These are phyloP conservation scores for Santalum album DNA, from an alignment of 164 flowering plant species.

Conservation along the genomic window DNA sequence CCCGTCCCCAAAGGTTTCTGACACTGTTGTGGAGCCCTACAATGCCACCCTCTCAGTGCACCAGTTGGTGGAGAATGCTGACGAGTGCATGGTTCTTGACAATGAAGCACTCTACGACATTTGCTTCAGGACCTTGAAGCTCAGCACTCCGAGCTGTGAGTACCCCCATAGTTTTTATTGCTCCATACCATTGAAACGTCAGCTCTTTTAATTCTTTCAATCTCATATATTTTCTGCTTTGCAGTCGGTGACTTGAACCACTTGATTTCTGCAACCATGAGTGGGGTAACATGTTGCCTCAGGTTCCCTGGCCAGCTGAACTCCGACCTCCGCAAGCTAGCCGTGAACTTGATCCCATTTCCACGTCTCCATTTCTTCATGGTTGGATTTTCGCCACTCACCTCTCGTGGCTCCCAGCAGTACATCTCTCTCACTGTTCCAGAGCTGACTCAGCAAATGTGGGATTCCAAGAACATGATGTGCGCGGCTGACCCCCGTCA, in stretches of 20 bases:
- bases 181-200: not conserved
- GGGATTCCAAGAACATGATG: constrained; percentile 88
- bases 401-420: constrained; percentile 81
- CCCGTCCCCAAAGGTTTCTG: constrained; percentile 84
- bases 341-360: constrained; percentile 79
- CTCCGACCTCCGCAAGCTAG: constrained; percentile 72
- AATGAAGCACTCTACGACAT: constrained; percentile 81
- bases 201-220: not conserved
- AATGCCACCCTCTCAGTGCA: constrained; percentile 87
- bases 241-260: constrained; percentile 87
- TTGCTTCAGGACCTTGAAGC: constrained; percentile 75
- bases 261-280: constrained; percentile 82
- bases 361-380: constrained; percentile 90
- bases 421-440: constrained; percentile 81
- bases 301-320: constrained; percentile 84
- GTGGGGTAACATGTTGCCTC: constrained; percentile 81
- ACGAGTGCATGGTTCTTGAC: constrained; percentile 85
- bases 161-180: too few relatives aligned
- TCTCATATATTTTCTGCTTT: not conserved
- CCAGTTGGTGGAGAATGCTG: constrained; percentile 79
- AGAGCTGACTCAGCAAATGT: constrained; percentile 82
- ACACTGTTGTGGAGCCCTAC: constrained; percentile 85
- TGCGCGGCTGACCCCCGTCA: constrained; percentile 83
- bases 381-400: constrained; percentile 86
- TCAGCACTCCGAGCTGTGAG: constrained; percentile 83